phyloP scores from a whole-genome alignment of 345 rosid genomes.

The Kandelia obovata region DNA sequence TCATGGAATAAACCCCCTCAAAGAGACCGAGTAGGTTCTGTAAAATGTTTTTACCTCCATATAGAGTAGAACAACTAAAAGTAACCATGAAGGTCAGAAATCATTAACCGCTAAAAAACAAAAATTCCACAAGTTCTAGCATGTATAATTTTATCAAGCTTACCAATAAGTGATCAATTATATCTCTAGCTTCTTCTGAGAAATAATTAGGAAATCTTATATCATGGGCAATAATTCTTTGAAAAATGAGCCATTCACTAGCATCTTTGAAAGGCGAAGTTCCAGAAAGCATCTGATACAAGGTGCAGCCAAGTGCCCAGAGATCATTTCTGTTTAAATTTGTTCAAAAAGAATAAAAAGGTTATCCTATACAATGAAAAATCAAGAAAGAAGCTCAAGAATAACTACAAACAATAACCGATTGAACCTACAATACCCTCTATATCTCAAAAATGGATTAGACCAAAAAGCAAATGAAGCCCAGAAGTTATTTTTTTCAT shows the following conservation, averaged over 20 bases:
- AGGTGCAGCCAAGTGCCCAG: constrained; percentile 99
- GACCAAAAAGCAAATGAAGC: neutral
- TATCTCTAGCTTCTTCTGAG: constrained; percentile 81
- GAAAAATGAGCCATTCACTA: constrained; percentile 98
- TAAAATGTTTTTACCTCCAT: neutral
- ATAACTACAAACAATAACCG: neutral
- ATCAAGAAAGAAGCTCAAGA: constrained; percentile 9
- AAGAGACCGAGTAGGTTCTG: neutral
- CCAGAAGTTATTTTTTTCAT: neutral
- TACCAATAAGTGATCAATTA: constrained; percentile 79
- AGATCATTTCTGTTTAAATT: constrained; percentile 84
- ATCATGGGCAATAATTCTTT: constrained; percentile 89
- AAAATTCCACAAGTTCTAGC: neutral
- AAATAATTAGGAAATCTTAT: constrained; percentile 84
- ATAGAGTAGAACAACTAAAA: too few species aligned
- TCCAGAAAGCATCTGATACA: constrained; percentile 99
- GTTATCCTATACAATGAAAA: constrained; percentile 30
- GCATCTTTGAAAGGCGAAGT: constrained; percentile 96
- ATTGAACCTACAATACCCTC: neutral
- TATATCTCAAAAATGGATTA: neutral
- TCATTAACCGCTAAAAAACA: neutral
- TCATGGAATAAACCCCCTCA: neutral
- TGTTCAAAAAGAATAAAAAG: constrained; percentile 28
- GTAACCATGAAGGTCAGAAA: neutral
- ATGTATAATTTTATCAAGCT: constrained; percentile 30